A percentile compares a stretch with the other conserved stretches of the same genome.
These are phyloP conservation scores for Entomortierella beljakovae DNA, from an alignment of 192 early-diverging fungal species.

Conservation along the genomic window DNA sequence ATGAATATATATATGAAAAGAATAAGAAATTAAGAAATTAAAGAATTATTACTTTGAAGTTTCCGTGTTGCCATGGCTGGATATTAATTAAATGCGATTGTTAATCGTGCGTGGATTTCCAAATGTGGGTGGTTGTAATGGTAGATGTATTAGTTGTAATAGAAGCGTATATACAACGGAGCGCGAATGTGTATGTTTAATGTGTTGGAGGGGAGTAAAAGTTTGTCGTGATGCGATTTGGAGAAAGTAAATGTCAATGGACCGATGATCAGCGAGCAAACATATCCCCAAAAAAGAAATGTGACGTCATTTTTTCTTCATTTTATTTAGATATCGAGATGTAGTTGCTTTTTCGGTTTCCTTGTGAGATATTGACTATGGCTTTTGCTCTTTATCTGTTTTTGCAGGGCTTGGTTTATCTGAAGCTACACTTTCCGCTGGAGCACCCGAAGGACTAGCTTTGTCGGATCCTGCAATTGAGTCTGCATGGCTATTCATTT, in stretches of 20 bases:
- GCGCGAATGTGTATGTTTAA: not conserved
- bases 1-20: not conserved
- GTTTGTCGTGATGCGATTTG: not conserved
- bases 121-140: not conserved
- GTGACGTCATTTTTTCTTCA: too few relatives aligned
- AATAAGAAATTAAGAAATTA: not conserved
- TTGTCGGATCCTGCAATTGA: conserved; percentile 7
- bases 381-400: too few relatives aligned
- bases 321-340: too few relatives aligned
- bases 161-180: conserved; percentile 4
- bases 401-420: too few relatives aligned
- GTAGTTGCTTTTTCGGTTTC: too few relatives aligned
- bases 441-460: not conserved
- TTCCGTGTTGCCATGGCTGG: conserved; percentile 51
- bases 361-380: too few relatives aligned
- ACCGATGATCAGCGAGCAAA: not conserved
- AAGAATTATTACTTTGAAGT: conserved; percentile 45
- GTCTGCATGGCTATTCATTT: conserved; percentile 33
- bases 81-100: conserved; percentile 8
- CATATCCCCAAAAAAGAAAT: too few relatives aligned
- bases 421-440: not conserved
- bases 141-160: too few relatives aligned
- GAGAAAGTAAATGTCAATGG: too few relatives aligned
- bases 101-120: not conserved
- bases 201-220: too few relatives aligned